Base-by-base conservation (phyloP, 2,329 filamentous ascomycete species). In the Trichophyton equinum region DNA sequence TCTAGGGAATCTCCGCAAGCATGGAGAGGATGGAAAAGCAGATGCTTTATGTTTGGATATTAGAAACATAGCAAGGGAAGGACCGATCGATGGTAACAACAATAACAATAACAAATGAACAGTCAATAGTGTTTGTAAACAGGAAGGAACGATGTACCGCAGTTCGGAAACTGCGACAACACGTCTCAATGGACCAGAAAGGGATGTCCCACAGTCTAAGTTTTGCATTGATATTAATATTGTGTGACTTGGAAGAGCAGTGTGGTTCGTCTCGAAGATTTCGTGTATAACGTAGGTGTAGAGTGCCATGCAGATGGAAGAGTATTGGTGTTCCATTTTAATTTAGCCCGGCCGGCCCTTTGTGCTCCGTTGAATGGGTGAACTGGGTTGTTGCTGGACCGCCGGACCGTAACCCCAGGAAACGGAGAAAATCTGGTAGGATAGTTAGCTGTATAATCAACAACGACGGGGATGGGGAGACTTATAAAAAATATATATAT, bases 401-500 rank as follows among this genome's bases (percentile, higher is more conserved):
- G 27, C 40, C 3, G 2, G 15, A 18, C 9, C 3, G 3, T 47
- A 47, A 7, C 20, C n/a, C 40, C 7, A 44, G 40, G 40, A 44
- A 7, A 18, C 4, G n/a, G 15, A 15, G 40, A 13, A 8, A 20
- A 15, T 53, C 49, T 53, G 30, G n/a, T 22, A 30, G 55, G 15
- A 44, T 68, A 74, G 72, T 75, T 72, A 66, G 65, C 47, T 60
- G 60, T 36, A 61, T 33, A 30, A 62, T 64, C 64, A 44, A 60
- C n/a, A 40, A 62, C 56, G 51, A 4, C 40, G 2, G 5, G 30
- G 60, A 60, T 18, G 9, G 67, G 67, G 61, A 44, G 27, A 75
- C 73, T 73, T 75, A 75, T 75, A 72, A 70, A 70, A 53, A 73
- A 73, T 73, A 73, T 65, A 51, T 30, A 67, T 62, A 66, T 62